Evolutionary conservation across 805 yeast genomes (phyloP), one percentile per base, ranked within the genome.

Genomic region (Yarrowia sp.): DNA sequence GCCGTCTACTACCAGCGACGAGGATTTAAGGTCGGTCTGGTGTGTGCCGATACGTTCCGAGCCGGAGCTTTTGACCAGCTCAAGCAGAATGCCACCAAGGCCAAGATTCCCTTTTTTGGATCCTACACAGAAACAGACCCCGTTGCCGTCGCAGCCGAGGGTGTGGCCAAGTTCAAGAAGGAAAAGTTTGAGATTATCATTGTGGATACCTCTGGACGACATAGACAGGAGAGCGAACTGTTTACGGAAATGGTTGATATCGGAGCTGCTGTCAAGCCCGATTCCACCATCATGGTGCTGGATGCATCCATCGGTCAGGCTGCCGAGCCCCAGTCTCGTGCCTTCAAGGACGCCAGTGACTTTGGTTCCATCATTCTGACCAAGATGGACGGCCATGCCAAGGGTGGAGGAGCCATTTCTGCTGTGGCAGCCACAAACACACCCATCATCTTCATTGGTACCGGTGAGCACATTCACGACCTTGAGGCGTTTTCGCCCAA

Each of bases 21-120:
- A 72, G 98, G 98, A 2, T 91, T 87, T 77, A 92, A 92, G 74
- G 96, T 91, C 52, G 98, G 98, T 62, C 80, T 95, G 73, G 98
- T 95, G 26, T 95, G 99, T 84, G 99, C 99, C 1, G 99, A 95
- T 80, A 95, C 99, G 32, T 95, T 93, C 82, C 87, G 99, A 82
- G 99, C 99, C 38, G 99, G 99, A 82, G 99, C 99, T 2, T 93
- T 93, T 80, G 99, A 93, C 78, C 99, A 93, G 81, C 83, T 93
- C 77, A 93, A 95, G 75, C 99, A 93, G 77, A 93, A 93, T 76
- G 98, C 99, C 24, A 91, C 93, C 64, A 90, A 91, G 79, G 96
- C 99, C 1, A 85, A 88, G 70, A 90, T 93, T 65, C 98, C 99
- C 49, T 93, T 85, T 77, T 93, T 86, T 75, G 99, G 99, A 71